Percentiles rank a stretch among this genome's conserved stretches.
phyloP scores from a whole-genome alignment of 2,329 filamentous ascomycete genomes.

The Ophiostoma ips region DNA sequence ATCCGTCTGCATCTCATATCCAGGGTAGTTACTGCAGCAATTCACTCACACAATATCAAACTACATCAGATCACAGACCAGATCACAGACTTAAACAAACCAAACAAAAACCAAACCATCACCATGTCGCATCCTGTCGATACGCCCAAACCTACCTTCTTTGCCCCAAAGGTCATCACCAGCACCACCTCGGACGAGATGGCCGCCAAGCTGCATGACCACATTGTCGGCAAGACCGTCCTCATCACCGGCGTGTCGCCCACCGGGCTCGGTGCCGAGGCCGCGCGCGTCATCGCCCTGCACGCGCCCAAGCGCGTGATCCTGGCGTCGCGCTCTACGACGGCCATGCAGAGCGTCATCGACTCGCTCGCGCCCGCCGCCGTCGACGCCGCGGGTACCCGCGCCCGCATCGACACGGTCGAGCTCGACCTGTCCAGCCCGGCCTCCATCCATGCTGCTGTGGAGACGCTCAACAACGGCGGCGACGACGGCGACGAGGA shows the following conservation, averaged over 20 bases:
- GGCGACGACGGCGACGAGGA: too few species aligned
- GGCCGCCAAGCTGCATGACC: constrained; percentile 7
- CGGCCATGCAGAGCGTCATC: constrained; percentile 6
- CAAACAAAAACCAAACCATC: too few species aligned
- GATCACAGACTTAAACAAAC: too few species aligned
- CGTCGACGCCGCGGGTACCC: constrained; percentile 14
- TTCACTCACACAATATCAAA: too few species aligned
- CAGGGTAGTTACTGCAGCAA: too few species aligned
- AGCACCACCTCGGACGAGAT: constrained; percentile 8
- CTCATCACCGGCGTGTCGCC: constrained; percentile 13
- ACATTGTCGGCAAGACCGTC: constrained; percentile 11
- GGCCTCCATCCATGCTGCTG: constrained; percentile 23
- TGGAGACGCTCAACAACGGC: constrained; percentile 18
- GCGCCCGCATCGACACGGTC: constrained; percentile 20
- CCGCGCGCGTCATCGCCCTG: constrained; percentile 8
- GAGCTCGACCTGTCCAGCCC: constrained; percentile 25
- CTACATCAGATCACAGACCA: too few species aligned
- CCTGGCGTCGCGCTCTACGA: constrained; percentile 9
- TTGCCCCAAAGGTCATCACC: not conserved
- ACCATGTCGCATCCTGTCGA: not conserved
- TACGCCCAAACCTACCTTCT: not conserved
- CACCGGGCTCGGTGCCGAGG: constrained; percentile 9
- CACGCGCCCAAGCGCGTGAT: constrained; percentile 11
- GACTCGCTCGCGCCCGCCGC: constrained; percentile 4
- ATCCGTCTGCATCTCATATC: too few species aligned